Percentiles rank a stretch among this genome's conserved stretches.
Evolutionary conservation across 2,329 filamentous ascomycete species (phyloP).

Genomic region (Dryadomyces quercus-mongolicae): DNA sequence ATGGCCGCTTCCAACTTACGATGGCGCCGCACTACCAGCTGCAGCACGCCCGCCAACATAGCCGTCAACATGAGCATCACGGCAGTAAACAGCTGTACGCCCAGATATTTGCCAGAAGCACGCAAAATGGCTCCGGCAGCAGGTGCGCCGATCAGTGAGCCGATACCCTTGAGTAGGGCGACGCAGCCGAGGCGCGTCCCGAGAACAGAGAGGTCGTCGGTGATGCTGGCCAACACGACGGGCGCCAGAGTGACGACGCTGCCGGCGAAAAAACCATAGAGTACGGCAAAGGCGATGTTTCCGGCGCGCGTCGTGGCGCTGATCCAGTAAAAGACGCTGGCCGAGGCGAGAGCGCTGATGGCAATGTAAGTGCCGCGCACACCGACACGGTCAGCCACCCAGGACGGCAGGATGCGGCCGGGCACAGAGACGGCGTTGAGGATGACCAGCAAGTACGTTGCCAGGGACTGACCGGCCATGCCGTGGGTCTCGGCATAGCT

Average conservation of each 20-base stretch:
- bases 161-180: background rate
- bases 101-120: background rate
- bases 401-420: slow-evolving; percentile 31
- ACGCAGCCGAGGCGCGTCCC: background rate
- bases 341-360: slow-evolving; percentile 20
- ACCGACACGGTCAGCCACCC: slow-evolving; percentile 29
- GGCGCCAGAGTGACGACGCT: slow-evolving; percentile 17
- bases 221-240: background rate
- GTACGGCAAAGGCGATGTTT: slow-evolving; percentile 25
- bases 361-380: slow-evolving; percentile 24
- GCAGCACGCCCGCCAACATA: background rate
- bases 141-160: background rate
- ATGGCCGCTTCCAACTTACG: background rate
- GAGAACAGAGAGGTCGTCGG: background rate
- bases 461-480: slow-evolving; percentile 9
- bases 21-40: background rate
- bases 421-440: slow-evolving; percentile 33
- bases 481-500: slow-evolving; percentile 28
- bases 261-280: slow-evolving; percentile 34
- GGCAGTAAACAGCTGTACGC: background rate
- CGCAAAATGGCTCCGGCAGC: background rate
- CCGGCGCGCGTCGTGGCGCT: slow-evolving; percentile 22
- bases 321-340: slow-evolving; percentile 27
- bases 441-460: slow-evolving; percentile 15
- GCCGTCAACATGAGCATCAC: background rate